A percentile compares a stretch with the other conserved stretches of the same genome.
phyloP scores from a whole-genome alignment of 2,329 filamentous ascomycete species.

The Alternaria sp. region DNA sequence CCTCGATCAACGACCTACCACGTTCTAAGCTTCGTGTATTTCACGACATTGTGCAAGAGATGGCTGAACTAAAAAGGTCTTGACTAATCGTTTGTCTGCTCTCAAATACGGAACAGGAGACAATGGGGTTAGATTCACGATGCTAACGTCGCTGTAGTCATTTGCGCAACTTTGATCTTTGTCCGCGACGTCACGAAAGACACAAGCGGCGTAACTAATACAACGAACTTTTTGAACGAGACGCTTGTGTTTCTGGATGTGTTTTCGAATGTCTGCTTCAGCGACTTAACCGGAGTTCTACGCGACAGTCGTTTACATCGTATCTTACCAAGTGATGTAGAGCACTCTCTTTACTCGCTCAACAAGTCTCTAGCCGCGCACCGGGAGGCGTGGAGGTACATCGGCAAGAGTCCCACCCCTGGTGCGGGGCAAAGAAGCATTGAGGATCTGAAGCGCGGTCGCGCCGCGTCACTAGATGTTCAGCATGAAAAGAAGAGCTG shows the following conservation, averaged over 20 bases:
- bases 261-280: conserved; percentile 20
- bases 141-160: conserved; percentile 9
- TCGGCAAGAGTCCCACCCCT: not conserved
- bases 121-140: not conserved
- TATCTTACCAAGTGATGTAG: conserved; percentile 10
- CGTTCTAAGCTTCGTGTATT: not conserved
- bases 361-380: conserved; percentile 20
- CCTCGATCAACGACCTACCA: not conserved
- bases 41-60: not conserved
- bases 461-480: not conserved
- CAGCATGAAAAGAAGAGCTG: conserved; percentile 8
- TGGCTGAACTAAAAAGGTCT: not conserved
- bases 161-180: conserved; percentile 21
- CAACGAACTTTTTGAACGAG: conserved; percentile 3
- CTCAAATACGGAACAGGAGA: not conserved
- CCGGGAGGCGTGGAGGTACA: conserved; percentile 19
- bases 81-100: not conserved
- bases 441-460: conserved; percentile 1
- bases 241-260: conserved; percentile 19
- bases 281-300: conserved; percentile 13
- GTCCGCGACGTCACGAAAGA: conserved; percentile 20
- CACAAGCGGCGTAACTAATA: not conserved
- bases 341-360: conserved; percentile 13
- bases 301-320: conserved; percentile 14
- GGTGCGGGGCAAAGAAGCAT: not conserved